These are phyloP conservation scores for Ceratocystis destructans DNA, from an alignment of 2,329 filamentous ascomycete genomes.

Conservation along the genomic window DNA sequence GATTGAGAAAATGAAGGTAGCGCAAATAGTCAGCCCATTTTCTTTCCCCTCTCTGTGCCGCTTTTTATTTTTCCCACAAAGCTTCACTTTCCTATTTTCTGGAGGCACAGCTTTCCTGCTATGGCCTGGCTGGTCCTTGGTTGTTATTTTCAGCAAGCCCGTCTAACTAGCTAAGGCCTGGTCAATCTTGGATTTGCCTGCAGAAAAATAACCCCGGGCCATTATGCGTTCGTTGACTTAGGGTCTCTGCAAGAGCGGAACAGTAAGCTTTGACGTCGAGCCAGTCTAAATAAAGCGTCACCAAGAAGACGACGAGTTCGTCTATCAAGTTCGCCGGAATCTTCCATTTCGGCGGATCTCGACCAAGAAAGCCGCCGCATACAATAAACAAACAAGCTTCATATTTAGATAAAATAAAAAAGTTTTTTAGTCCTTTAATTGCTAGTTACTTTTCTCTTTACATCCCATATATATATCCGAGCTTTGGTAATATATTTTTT, in stretches of 20 bases:
- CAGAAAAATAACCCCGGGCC: no score
- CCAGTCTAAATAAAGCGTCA: background rate
- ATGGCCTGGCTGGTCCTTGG: background rate
- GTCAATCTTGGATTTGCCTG: no score
- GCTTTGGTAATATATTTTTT: background rate
- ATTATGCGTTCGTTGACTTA: background rate
- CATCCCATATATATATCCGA: background rate
- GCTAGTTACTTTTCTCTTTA: background rate
- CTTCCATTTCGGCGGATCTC: background rate
- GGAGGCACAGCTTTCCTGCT: background rate
- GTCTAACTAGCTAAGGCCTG: background rate
- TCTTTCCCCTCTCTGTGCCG: background rate
- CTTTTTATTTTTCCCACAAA: background rate
- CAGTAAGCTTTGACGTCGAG: background rate
- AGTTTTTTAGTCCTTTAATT: background rate
- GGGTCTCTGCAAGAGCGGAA: background rate
- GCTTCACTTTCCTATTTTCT: background rate
- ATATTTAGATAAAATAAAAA: background rate
- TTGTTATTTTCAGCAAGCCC: background rate
- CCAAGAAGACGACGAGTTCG: background rate
- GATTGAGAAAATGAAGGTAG: background rate
- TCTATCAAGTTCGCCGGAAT: background rate
- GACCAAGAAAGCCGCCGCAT: background rate
- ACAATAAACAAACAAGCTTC: background rate
- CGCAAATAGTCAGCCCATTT: background rate